These are phyloP conservation scores for Lumnitzera littorea DNA, from an alignment of 345 rosid genomes.

Conservation along the genomic window DNA sequence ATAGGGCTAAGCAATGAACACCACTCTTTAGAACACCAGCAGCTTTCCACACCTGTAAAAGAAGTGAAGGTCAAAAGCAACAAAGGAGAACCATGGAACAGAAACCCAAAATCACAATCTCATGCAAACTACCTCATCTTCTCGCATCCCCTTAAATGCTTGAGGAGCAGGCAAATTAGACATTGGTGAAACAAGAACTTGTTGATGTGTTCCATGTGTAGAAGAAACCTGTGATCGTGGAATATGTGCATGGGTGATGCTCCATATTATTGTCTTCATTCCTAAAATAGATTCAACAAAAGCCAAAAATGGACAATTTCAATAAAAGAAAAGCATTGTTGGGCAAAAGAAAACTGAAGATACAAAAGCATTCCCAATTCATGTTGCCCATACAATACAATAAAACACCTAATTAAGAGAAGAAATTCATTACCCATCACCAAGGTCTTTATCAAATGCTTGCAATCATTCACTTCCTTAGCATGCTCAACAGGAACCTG, in stretches of 20 bases:
- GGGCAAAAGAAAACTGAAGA: background rate
- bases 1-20: constrained; percentile 93
- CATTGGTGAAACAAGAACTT: constrained; percentile 56
- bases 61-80: constrained; percentile 3
- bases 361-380: constrained; percentile 6
- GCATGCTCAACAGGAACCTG: constrained; percentile 97
- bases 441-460: constrained; percentile 92
- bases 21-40: constrained; percentile 96
- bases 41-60: constrained; percentile 85
- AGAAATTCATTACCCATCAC: constrained; percentile 76
- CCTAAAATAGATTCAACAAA: constrained; percentile 39
- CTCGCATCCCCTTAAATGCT: constrained; percentile 90
- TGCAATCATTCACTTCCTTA: constrained; percentile 96
- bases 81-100: constrained; percentile 20
- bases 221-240: constrained; percentile 90
- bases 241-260: constrained; percentile 94
- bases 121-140: constrained; percentile 76
- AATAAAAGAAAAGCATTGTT: constrained; percentile 1
- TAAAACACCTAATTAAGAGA: constrained; percentile 1
- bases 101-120: constrained; percentile 3
- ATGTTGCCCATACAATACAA: constrained; percentile 5
- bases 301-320: constrained; percentile 5
- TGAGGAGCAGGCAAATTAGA: constrained; percentile 56
- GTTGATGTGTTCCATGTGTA: constrained; percentile 56
- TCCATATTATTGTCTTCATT: constrained; percentile 98